A percentile compares a stretch with the other conserved stretches of the same genome.
Evolutionary conservation across 805 yeast genomes (phyloP).

Genomic region (Wickerhamiella dianesei): DNA sequence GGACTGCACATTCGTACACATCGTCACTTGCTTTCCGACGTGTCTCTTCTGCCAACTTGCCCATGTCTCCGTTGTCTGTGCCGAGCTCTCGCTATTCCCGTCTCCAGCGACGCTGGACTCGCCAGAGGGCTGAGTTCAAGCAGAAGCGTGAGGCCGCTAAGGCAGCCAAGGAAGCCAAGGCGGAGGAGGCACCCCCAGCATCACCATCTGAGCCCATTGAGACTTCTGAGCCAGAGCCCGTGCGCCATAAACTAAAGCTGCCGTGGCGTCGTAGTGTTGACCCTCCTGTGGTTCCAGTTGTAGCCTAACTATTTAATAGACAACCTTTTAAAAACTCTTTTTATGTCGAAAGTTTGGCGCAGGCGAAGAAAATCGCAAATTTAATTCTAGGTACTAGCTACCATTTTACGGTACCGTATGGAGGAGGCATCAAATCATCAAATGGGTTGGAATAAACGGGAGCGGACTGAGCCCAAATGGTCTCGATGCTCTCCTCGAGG

Average conservation of each 20-base stretch:
- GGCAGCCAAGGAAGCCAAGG: background rate
- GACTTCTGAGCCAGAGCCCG: constrained; percentile 6
- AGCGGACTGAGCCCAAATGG: no score
- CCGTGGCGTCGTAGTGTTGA: background rate
- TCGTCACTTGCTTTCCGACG: background rate
- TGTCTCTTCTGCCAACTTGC: background rate
- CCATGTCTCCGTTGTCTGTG: background rate
- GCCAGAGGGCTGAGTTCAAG: background rate
- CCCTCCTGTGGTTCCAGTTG: background rate
- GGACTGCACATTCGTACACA: background rate
- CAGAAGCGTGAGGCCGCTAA: background rate
- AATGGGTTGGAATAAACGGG: no score
- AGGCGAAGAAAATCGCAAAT: no score
- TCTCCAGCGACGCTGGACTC: background rate
- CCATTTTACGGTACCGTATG: no score
- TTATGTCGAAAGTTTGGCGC: no score
- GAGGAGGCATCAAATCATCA: no score
- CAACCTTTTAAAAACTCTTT: no score
- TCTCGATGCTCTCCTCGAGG: no score
- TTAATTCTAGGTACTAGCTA: no score
- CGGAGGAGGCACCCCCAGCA: constrained; percentile 7
- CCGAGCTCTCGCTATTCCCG: background rate
- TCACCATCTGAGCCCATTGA: constrained; percentile 1
- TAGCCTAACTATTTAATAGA: background rate
- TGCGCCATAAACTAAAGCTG: background rate